phyloP scores from a whole-genome alignment of 2,329 filamentous ascomycete species.

The Neonectria sp. region DNA sequence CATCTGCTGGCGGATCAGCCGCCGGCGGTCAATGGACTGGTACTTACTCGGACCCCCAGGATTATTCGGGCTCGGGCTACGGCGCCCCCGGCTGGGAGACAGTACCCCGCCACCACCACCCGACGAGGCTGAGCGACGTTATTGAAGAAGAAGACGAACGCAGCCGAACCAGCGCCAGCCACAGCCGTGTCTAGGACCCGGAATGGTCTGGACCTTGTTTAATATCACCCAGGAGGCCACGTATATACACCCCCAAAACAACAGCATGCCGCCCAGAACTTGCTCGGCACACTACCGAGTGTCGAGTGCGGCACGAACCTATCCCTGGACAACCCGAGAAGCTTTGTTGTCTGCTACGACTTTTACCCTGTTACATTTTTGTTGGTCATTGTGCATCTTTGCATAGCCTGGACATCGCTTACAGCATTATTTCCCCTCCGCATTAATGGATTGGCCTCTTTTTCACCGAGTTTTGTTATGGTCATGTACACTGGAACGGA shows the following conservation, averaged over 20 bases:
- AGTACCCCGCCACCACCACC: constrained; percentile 87
- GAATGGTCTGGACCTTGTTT: constrained; percentile 30
- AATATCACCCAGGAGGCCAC: constrained; percentile 27
- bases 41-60: constrained; percentile 61
- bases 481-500: constrained; percentile 39
- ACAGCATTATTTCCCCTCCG: constrained; percentile 31
- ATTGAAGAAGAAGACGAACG: constrained; percentile 88
- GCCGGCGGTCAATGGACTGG: constrained; percentile 58
- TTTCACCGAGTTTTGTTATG: constrained; percentile 18
- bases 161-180: constrained; percentile 80
- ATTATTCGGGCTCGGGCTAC: constrained; percentile 79
- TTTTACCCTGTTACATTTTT: constrained; percentile 27
- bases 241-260: constrained; percentile 39
- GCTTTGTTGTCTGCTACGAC: constrained; percentile 23
- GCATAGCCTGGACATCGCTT: constrained; percentile 38
- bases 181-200: constrained; percentile 63
- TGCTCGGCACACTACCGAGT: constrained; percentile 15
- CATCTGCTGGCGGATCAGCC: constrained; percentile 48
- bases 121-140: constrained; percentile 90
- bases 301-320: constrained; percentile 18
- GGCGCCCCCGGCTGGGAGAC: constrained; percentile 81
- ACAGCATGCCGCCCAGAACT: constrained; percentile 26
- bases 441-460: constrained; percentile 34
- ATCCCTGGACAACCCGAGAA: constrained; percentile 21
- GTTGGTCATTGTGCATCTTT: constrained; percentile 34